Evolutionary conservation across 176 grass and related monocot species (phyloP), one percentile per base, ranked within the genome.

Genomic region (Eleusine indica): DNA sequence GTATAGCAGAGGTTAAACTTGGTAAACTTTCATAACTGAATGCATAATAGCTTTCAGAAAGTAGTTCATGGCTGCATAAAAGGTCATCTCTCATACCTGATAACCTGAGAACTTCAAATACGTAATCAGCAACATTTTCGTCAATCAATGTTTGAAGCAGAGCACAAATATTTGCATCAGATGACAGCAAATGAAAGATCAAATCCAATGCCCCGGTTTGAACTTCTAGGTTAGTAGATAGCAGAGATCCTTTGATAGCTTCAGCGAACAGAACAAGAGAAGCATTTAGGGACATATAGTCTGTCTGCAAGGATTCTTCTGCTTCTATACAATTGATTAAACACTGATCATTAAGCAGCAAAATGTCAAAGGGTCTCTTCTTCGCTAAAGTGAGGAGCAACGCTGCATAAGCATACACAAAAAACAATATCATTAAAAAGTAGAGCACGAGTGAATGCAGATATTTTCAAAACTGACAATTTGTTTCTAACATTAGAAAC

Each of bases 241-340:
- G 85, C 84, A 98, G 81, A 73, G 96, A 87, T 68, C 92, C 96
- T 92, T 98, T 98, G 49, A 93, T 83, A 78, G 96, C 92, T 73
- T 98, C 96, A 90, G 96, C 88, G 79, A 98, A 93, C 66, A 95
- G 78, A 82, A 87, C 76, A 73, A 93, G 80, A 88, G 82, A 74
- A 75, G 79, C 74, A 83, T 68, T 75, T 54, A 82, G 40, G 49
- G 76, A 43, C 56, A 68, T 69, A 82, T 82, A 83, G 65, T 84
- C 79, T 32, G 66, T 48, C 68, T 91, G 79, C 13, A 79, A 80
- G 57, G 39, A 68, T 17, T 90, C 58, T 28, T 87, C 70, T 87
- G 64, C 75, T 83, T 94, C 92, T 84, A 74, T 39, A 66, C 80
- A 80, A 56, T 80, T 66, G 42, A 83, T 78, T 70, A 41, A 83